These are phyloP conservation scores for Tricholoma flavovirens DNA, from an alignment of 768 basidiomycete species.

Conservation along the genomic window DNA sequence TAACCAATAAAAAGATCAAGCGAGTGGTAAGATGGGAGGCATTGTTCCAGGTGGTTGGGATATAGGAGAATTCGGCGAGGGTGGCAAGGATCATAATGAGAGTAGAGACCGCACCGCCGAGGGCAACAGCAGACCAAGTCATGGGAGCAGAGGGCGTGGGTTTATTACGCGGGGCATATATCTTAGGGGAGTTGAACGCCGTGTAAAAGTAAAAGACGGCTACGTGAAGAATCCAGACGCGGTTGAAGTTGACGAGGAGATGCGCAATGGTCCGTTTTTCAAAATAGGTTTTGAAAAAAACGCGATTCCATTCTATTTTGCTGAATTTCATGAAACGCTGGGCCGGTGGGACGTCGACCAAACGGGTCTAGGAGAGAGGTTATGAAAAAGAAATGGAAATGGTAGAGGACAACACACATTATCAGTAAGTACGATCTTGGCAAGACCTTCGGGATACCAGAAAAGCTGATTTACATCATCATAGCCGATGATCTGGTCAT, in stretches of 20 bases:
- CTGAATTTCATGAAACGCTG: slow-evolving; percentile 93
- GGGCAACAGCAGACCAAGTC: slow-evolving; percentile 91
- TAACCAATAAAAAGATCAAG: slow-evolving; percentile 84
- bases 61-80: slow-evolving; percentile 91
- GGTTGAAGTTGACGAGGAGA: slow-evolving; percentile 98
- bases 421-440: slow-evolving; percentile 84
- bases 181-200: slow-evolving; percentile 90
- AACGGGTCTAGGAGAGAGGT: slow-evolving; percentile 56
- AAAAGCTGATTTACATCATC: slow-evolving; percentile 99
- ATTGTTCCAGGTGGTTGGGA: slow-evolving; percentile 99
- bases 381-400: background rate
- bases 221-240: slow-evolving; percentile 95
- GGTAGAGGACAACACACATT: slow-evolving; percentile 47
- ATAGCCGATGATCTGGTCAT: slow-evolving; percentile 96
- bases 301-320: slow-evolving; percentile 87
- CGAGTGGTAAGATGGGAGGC: slow-evolving; percentile 95
- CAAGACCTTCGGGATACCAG: slow-evolving; percentile 98
- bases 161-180: slow-evolving; percentile 73
- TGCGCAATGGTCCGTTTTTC: slow-evolving; percentile 94
- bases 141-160: slow-evolving; percentile 74
- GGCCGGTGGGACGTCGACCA: slow-evolving; percentile 86
- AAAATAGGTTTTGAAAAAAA: slow-evolving; percentile 98
- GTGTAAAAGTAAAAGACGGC: slow-evolving; percentile 96
- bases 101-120: slow-evolving; percentile 95
- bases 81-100: slow-evolving; percentile 93